Percentiles rank a stretch among this genome's conserved stretches.
Evolutionary conservation across 1,139 yeast species (phyloP).

Genomic region (Komagataea norvegica): DNA sequence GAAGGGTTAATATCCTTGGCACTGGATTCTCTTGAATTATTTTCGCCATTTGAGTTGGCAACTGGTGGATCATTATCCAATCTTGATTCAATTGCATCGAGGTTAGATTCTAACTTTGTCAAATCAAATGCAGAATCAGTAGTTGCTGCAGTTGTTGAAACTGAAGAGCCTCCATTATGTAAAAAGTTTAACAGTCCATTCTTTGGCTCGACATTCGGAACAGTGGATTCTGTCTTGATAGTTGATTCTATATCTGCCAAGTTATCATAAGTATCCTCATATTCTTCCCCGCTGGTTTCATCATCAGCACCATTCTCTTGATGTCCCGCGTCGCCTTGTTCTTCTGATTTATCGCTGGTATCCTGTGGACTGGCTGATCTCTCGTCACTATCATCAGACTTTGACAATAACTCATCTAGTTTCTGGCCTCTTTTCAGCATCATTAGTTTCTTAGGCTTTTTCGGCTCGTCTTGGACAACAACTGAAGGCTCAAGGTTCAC

Average conservation of each 20-base stretch:
- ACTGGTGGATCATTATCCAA: slow-evolving; percentile 1
- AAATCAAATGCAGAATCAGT: slow-evolving; percentile 2
- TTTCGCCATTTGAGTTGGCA: not conserved
- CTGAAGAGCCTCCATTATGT: slow-evolving; percentile 2
- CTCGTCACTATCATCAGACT: no score
- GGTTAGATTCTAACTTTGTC: not conserved
- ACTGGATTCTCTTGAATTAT: no score
- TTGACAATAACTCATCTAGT: slow-evolving; percentile 8
- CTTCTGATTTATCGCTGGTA: not conserved
- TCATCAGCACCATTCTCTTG: slow-evolving; percentile 6
- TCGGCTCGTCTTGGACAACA: not conserved
- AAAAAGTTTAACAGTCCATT: slow-evolving; percentile 3
- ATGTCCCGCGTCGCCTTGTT: no score
- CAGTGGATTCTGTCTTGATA: slow-evolving; percentile 1
- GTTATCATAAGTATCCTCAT: slow-evolving; percentile 5
- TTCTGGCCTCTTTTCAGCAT: slow-evolving; percentile 33
- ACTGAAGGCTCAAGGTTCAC: slow-evolving; percentile 29
- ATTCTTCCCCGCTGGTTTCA: slow-evolving; percentile 10
- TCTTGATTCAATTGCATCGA: slow-evolving; percentile 7
- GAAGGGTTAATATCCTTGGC: no score
- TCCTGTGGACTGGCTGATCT: not conserved
- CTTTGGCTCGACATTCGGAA: no score
- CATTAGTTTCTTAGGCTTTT: slow-evolving; percentile 23
- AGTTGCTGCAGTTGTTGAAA: not conserved
- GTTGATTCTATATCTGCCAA: slow-evolving; percentile 5